phyloP scores from a whole-genome alignment of 1,139 yeast genomes.

The Geotrichum bryndzae region DNA sequence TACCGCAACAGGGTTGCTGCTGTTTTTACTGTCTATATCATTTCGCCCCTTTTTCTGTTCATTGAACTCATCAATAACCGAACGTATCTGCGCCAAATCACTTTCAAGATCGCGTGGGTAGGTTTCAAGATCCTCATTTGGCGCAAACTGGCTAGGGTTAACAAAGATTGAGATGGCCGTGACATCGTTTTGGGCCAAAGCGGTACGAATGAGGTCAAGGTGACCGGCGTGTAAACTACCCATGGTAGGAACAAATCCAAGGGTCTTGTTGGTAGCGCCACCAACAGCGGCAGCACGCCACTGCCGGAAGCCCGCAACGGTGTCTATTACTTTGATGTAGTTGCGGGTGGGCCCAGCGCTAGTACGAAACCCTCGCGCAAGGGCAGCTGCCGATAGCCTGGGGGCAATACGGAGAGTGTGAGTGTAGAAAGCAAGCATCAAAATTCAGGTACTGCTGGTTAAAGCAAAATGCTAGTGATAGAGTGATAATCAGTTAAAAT shows the following conservation, averaged over 20 bases:
- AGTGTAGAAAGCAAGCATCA: neutral
- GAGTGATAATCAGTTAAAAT: neutral
- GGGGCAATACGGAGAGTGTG: neutral
- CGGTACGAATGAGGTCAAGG: conserved; percentile 36
- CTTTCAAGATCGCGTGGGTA: conserved; percentile 77
- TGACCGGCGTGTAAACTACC: conserved; percentile 80
- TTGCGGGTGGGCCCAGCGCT: neutral
- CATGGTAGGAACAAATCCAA: conserved; percentile 82
- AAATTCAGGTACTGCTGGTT: too few relatives aligned
- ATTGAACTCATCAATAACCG: conserved; percentile 23
- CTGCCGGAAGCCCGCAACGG: neutral
- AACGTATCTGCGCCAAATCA: conserved; percentile 44
- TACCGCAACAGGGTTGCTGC: conserved; percentile 47
- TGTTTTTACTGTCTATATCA: too few relatives aligned
- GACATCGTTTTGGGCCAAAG: conserved; percentile 53
- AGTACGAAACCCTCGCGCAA: neutral
- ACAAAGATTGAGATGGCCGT: conserved; percentile 88
- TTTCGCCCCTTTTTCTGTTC: neutral
- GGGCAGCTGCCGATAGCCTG: neutral
- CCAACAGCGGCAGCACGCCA: neutral
- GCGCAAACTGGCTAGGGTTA: conserved; percentile 95
- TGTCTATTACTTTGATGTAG: neutral
- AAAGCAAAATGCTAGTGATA: neutral
- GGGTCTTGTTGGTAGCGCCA: conserved; percentile 32
- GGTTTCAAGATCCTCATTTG: conserved; percentile 77